A percentile compares a stretch with the other conserved stretches of the same genome.
phyloP scores from a whole-genome alignment of 1,139 yeast species.

The Magnusiomyces fungicola region DNA sequence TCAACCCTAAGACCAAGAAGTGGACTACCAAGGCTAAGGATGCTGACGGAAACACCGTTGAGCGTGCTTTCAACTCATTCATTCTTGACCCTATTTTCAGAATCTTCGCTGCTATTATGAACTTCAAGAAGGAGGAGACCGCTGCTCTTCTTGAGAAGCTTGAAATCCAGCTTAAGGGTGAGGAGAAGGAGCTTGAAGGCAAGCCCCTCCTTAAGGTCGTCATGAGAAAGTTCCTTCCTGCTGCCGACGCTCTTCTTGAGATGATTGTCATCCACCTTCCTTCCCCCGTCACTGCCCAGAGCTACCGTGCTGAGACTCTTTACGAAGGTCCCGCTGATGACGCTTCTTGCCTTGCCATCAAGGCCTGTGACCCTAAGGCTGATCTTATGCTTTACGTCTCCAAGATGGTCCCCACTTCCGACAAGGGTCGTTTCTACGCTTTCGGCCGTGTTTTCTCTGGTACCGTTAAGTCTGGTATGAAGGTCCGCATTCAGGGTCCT shows the following conservation, averaged over 20 bases:
- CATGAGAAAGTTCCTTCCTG: slow-evolving; percentile 99
- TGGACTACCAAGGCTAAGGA: slow-evolving; percentile 97
- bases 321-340: slow-evolving; percentile 99
- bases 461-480: slow-evolving; percentile 98
- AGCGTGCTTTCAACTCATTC: slow-evolving; percentile 99
- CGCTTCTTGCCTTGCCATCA: slow-evolving; percentile 82
- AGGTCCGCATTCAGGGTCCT: slow-evolving; percentile 99
- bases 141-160: slow-evolving; percentile 84
- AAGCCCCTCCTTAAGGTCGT: slow-evolving; percentile 97
- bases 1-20: slow-evolving; percentile 99
- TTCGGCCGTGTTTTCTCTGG: slow-evolving; percentile 99
- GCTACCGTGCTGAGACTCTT: slow-evolving; percentile 97
- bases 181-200: slow-evolving; percentile 96
- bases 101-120: slow-evolving; percentile 91
- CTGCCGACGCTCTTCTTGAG: slow-evolving; percentile 99
- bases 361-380: slow-evolving; percentile 97
- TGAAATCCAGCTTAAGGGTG: slow-evolving; percentile 84
- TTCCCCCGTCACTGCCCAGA: slow-evolving; percentile 98
- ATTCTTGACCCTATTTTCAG: slow-evolving; percentile 98
- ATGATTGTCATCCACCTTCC: slow-evolving; percentile 98
- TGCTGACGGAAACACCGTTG: slow-evolving; percentile 90
- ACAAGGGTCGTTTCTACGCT: slow-evolving; percentile 99
- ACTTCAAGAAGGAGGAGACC: slow-evolving; percentile 95
- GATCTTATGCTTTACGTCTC: slow-evolving; percentile 99
- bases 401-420: slow-evolving; percentile 99